Evolutionary conservation across 768 basidiomycete genomes (phyloP).

Genomic region (Xerocomellus intermedius): DNA sequence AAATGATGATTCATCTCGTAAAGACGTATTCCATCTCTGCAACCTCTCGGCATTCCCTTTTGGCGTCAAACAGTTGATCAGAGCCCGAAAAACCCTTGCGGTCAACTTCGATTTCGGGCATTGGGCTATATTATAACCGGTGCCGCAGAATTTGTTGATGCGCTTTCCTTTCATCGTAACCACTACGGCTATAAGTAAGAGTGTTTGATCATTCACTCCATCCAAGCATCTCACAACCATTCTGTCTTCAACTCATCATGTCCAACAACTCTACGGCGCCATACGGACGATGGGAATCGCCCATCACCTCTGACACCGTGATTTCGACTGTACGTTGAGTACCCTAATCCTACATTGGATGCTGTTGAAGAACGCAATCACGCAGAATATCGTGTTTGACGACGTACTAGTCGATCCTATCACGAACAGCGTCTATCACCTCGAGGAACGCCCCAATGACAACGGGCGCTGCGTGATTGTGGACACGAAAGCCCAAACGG

Average conservation of each 20-base stretch:
- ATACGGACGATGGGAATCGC: conserved; percentile 60
- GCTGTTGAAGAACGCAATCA: not conserved
- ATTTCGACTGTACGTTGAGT: conserved; percentile 37
- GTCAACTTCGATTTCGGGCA: not conserved
- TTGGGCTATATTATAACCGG: not conserved
- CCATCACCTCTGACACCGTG: conserved; percentile 50
- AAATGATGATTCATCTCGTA: not conserved
- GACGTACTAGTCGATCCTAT: conserved; percentile 55
- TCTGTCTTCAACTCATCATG: not conserved
- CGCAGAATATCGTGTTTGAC: conserved; percentile 28
- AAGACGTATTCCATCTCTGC: no score
- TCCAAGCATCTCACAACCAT: not conserved
- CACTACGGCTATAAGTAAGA: not conserved
- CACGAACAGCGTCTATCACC: conserved; percentile 45
- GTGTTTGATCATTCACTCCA: not conserved
- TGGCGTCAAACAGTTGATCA: not conserved
- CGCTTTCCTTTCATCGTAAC: not conserved
- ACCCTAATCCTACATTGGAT: not conserved
- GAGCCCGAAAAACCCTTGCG: not conserved
- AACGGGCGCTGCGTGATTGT: conserved; percentile 52
- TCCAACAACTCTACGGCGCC: conserved; percentile 34
- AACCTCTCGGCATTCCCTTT: not conserved
- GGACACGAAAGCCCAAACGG: conserved; percentile 40
- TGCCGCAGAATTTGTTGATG: no score
- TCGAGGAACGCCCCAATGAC: conserved; percentile 51